A percentile compares a stretch with the other conserved stretches of the same genome.
These are phyloP conservation scores for Globisporangium nagaii DNA, from an alignment of 352 stramenopile species.

Conservation along the genomic window DNA sequence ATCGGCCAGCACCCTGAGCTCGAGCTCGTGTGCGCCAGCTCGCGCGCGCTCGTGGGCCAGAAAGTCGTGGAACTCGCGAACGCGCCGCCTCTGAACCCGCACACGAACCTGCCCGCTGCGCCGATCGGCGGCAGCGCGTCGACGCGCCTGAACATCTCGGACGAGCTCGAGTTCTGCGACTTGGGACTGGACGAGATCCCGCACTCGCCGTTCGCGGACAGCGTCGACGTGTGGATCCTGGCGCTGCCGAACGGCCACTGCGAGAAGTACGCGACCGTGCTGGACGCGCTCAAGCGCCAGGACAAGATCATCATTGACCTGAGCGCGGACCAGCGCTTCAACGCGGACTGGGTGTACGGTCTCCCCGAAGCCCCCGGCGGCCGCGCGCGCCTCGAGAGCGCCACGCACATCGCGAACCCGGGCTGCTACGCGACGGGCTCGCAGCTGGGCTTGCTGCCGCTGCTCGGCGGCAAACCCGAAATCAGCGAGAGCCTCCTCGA, in stretches of 20 bases:
- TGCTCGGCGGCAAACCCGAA: constrained; percentile 62
- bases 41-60: constrained; percentile 66
- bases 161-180: constrained; percentile 77
- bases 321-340: constrained; percentile 87
- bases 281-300: constrained; percentile 61
- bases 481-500: constrained; percentile 53
- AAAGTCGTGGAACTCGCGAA: constrained; percentile 74
- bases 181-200: constrained; percentile 74
- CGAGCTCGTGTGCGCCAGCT: constrained; percentile 81
- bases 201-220: constrained; percentile 61
- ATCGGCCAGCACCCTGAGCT: constrained; percentile 73
- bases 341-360: constrained; percentile 81
- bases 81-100: constrained; percentile 73
- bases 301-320: constrained; percentile 85
- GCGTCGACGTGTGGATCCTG: constrained; percentile 83
- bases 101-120: constrained; percentile 71
- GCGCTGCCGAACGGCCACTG: constrained; percentile 86
- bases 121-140: constrained; percentile 19
- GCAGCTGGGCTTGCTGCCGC: constrained; percentile 72
- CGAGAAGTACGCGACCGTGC: constrained; percentile 65
- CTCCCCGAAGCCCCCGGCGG: constrained; percentile 69
- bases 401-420: constrained; percentile 85
- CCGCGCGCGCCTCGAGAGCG: constrained; percentile 46
- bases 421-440: constrained; percentile 85
- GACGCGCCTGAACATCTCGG: constrained; percentile 48